Evolutionary conservation across 148 eudicot genomes (phyloP).

Genomic region (Linanthus parryae): DNA sequence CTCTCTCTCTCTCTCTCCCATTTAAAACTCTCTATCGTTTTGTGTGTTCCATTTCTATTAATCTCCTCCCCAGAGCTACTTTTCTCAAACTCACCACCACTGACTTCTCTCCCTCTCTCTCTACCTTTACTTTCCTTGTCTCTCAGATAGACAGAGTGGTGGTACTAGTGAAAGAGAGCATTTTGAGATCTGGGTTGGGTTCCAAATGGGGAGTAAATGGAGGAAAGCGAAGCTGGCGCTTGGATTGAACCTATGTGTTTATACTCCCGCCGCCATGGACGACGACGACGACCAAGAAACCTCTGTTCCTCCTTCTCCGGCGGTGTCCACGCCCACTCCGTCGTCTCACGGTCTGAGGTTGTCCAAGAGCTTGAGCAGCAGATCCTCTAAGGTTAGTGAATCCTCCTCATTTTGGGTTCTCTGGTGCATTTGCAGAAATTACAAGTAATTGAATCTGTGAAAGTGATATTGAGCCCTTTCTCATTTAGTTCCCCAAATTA

Average conservation of each 20-base stretch:
- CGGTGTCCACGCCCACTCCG: neutral
- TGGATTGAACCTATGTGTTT: neutral
- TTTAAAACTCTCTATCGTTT: too few relatives aligned
- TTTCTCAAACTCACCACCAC: too few relatives aligned
- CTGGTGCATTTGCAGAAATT: neutral
- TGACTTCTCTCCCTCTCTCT: too few relatives aligned
- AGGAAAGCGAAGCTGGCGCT: slow-evolving; percentile 4
- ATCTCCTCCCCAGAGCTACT: too few relatives aligned
- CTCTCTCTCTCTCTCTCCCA: too few relatives aligned
- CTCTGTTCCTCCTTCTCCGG: neutral
- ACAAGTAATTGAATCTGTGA: neutral
- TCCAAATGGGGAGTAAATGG: slow-evolving; percentile 10
- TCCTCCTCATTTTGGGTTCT: neutral
- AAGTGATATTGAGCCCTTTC: too few relatives aligned
- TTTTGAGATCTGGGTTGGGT: too few relatives aligned
- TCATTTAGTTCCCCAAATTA: neutral
- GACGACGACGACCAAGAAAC: neutral
- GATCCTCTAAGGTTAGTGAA: slow-evolving; percentile 1
- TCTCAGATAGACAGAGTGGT: too few relatives aligned
- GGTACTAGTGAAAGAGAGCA: too few relatives aligned
- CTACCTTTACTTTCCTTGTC: too few relatives aligned
- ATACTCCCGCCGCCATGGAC: neutral
- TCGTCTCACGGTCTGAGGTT: neutral
- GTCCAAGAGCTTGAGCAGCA: slow-evolving; percentile 2
- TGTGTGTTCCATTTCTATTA: too few relatives aligned